Evolutionary conservation across 805 yeast genomes (phyloP).

Genomic region (Saccharomycopsis javanensis): DNA sequence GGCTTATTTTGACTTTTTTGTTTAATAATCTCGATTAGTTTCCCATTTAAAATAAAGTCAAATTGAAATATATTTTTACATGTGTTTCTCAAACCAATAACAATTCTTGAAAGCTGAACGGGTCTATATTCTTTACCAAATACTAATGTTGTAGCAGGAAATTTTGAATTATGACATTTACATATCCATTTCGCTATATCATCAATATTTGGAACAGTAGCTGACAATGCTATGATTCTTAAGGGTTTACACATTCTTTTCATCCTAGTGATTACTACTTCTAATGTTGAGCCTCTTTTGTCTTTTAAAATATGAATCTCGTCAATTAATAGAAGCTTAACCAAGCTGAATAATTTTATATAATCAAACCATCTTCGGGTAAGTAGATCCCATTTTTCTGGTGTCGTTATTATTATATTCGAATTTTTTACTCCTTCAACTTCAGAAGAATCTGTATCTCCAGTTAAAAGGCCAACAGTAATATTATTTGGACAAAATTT

Average conservation of each 20-base stretch:
- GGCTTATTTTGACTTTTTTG: slow-evolving; percentile 34
- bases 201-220: slow-evolving; percentile 42
- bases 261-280: slow-evolving; percentile 41
- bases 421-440: slow-evolving; percentile 38
- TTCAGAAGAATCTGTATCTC: slow-evolving; percentile 41
- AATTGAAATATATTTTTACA: slow-evolving; percentile 38
- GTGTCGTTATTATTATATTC: slow-evolving; percentile 47
- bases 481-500: slow-evolving; percentile 33
- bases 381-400: slow-evolving; percentile 53
- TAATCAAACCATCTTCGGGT: slow-evolving; percentile 43
- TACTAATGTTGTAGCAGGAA: slow-evolving; percentile 29
- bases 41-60: slow-evolving; percentile 35
- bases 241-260: slow-evolving; percentile 29
- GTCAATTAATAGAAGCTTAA: slow-evolving; percentile 38
- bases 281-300: slow-evolving; percentile 39
- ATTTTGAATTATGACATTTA: slow-evolving; percentile 18
- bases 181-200: slow-evolving; percentile 40
- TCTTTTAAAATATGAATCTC: slow-evolving; percentile 40
- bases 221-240: slow-evolving; percentile 41
- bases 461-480: slow-evolving; percentile 41
- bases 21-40: slow-evolving; percentile 32
- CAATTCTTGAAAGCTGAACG: slow-evolving; percentile 32
- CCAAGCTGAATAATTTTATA: slow-evolving; percentile 30
- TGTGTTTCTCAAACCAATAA: slow-evolving; percentile 34
- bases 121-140: slow-evolving; percentile 43